A percentile compares a stretch with the other conserved stretches of the same genome.
Evolutionary conservation across 768 basidiomycete species (phyloP).

Genomic region (Neoboletus brunneissimus): DNA sequence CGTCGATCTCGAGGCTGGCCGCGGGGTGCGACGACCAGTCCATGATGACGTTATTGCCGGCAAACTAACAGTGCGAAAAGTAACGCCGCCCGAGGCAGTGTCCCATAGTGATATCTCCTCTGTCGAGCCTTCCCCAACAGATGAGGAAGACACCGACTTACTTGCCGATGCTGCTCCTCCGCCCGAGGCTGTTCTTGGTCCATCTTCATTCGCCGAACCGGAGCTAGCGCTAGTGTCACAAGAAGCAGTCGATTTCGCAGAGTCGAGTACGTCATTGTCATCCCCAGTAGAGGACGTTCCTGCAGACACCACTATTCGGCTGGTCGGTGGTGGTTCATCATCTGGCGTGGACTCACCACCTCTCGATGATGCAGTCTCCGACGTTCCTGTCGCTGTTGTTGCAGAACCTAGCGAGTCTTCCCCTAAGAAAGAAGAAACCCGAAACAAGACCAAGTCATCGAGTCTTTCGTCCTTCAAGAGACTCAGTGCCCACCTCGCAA

Average conservation of each 20-base stretch:
- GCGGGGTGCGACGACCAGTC: slow-evolving; percentile 36
- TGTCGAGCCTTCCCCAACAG: slow-evolving; percentile 19
- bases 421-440: slow-evolving; percentile 36
- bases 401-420: slow-evolving; percentile 28
- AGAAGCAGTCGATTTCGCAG: slow-evolving; percentile 5
- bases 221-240: slow-evolving; percentile 6
- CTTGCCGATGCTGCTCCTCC: slow-evolving; percentile 45
- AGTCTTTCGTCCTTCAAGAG: slow-evolving; percentile 60
- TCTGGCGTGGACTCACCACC: slow-evolving; percentile 28
- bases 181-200: slow-evolving; percentile 31
- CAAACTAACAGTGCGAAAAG: slow-evolving; percentile 11
- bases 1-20: slow-evolving; percentile 40
- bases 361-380: slow-evolving; percentile 35
- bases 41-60: slow-evolving; percentile 12
- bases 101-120: slow-evolving; percentile 18
- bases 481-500: slow-evolving; percentile 41
- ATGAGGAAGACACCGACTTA: slow-evolving; percentile 45
- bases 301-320: slow-evolving; percentile 48
- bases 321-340: slow-evolving; percentile 56
- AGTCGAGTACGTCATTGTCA: slow-evolving; percentile 4
- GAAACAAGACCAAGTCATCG: slow-evolving; percentile 50
- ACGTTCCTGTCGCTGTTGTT: slow-evolving; percentile 37
- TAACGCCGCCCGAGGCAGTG: slow-evolving; percentile 6
- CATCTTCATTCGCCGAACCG: slow-evolving; percentile 23
- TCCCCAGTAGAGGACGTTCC: slow-evolving; percentile 17